Base-by-base conservation (phyloP, 352 stramenopile species). In the Globisporangium emineosum region DNA sequence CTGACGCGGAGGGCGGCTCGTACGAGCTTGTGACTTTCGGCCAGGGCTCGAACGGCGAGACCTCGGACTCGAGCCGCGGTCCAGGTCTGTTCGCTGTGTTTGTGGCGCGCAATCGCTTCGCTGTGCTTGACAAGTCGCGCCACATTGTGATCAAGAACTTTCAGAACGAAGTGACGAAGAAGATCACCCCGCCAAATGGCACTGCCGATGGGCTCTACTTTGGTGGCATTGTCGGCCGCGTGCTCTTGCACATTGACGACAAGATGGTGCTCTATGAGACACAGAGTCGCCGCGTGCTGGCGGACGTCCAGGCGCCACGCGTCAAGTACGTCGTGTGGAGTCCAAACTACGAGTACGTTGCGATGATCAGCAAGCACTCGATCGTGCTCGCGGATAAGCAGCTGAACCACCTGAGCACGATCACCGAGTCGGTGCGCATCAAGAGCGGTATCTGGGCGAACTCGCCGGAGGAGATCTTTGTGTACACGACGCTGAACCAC, bases 131-230 rank as follows among this genome's bases (percentile, higher is more conserved):
- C 78, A 98, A 98, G 71, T 96, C 83, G 64, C 82, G 86, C 29
- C 85, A 99, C 76, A 98, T 99, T 75, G 80, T 99, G 40, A 98
- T 99, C 68, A 99, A 99, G 81, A 99, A 99, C 78, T 91, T 99
- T 60, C 90, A 98, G 71, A 99, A 99, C 77, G 96, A 99, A 77
- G 97, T 98, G 25, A 98, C 94, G 29, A 99, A 99, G 81, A 96
- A 97, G 72, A 94, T 99, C 54, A 84, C 92, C 45, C 91, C 97
- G n/a, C 97, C 97, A 5, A 92, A 98, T 42, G 90, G 96, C 37
- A 98, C 87, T 57, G 90, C 97, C 7, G 97, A 99, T 61, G 89
- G 87, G 30, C 78, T 99, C 30, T 99, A 99, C 80, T 97, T 98
- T 62, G 97, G 93, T 59, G 97, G 97, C 65, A 91, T 97, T 6